A percentile compares a stretch with the other conserved stretches of the same genome.
These are phyloP conservation scores for Cyclotella kingstonii DNA, from an alignment of 108 stramenopile species.

Conservation along the genomic window DNA sequence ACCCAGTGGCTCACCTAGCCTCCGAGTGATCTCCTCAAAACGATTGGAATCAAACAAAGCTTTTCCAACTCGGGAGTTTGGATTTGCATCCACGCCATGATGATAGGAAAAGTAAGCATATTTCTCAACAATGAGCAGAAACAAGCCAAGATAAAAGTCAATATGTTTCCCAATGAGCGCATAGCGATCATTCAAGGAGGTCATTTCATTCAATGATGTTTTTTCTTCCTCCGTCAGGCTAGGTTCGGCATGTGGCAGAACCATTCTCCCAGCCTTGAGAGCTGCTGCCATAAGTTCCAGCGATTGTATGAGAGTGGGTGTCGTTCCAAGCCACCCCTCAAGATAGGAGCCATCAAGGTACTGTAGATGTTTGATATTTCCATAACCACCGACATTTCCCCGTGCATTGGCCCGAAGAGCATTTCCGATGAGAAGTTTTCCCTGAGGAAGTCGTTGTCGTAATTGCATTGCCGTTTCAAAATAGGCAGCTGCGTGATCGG, in stretches of 20 bases:
- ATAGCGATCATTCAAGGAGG: constrained; percentile 21
- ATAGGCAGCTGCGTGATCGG: constrained; percentile 22
- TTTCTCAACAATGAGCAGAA: constrained; percentile 33
- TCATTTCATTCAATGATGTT: neutral
- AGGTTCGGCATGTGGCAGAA: constrained; percentile 24
- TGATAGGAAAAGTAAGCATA: constrained; percentile 35
- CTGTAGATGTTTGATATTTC: constrained; percentile 25
- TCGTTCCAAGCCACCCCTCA: constrained; percentile 23
- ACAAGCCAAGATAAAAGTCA: constrained; percentile 26
- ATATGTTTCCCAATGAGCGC: constrained; percentile 13
- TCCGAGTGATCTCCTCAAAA: constrained; percentile 18
- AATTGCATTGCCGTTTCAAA: constrained; percentile 28
- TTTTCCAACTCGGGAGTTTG: neutral
- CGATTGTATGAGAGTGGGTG: constrained; percentile 3
- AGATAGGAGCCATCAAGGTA: constrained; percentile 43
- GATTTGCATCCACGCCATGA: constrained; percentile 17
- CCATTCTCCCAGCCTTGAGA: constrained; percentile 13
- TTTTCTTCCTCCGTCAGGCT: neutral
- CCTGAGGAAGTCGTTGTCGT: constrained; percentile 24
- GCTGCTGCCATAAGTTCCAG: constrained; percentile 30
- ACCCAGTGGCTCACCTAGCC: constrained; percentile 7
- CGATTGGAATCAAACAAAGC: constrained; percentile 17
- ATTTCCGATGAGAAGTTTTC: constrained; percentile 37
- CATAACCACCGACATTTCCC: constrained; percentile 1
- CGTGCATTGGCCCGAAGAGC: constrained; percentile 14